Percentiles rank a stretch among this genome's conserved stretches.
Conservation (phyloP, 1,139 yeast species). For the Pichia sp. region DNA sequence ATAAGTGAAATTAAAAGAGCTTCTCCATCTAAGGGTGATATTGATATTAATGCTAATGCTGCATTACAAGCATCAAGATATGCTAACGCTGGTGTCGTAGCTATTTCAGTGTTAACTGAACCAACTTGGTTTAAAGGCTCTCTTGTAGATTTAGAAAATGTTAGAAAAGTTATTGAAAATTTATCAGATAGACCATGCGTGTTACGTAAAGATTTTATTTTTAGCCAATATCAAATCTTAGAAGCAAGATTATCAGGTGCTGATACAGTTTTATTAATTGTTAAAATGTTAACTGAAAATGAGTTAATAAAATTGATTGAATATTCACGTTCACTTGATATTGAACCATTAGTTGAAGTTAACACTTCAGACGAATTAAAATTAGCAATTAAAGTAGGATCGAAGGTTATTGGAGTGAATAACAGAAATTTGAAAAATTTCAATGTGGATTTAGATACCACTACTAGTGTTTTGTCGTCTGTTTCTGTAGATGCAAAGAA, state of each 20-base stretch:
- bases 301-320: slow-evolving; percentile 55
- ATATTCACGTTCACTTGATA: slow-evolving; percentile 67
- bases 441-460: slow-evolving; percentile 78
- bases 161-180: slow-evolving; percentile 46
- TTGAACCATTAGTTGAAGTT: slow-evolving; percentile 97
- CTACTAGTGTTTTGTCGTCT: slow-evolving; percentile 56
- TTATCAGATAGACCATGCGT: slow-evolving; percentile 64
- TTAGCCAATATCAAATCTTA: slow-evolving; percentile 79
- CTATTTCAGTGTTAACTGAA: slow-evolving; percentile 90
- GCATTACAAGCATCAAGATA: slow-evolving; percentile 73
- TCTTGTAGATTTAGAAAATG: slow-evolving; percentile 70
- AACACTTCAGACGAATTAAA: slow-evolving; percentile 67
- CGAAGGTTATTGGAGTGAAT: slow-evolving; percentile 88
- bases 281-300: slow-evolving; percentile 72
- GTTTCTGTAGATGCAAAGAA: slow-evolving; percentile 40
- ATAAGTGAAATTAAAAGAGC: slow-evolving; percentile 94
- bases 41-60: slow-evolving; percentile 73
- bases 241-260: slow-evolving; percentile 96
- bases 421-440: slow-evolving; percentile 91
- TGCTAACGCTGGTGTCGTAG: slow-evolving; percentile 77
- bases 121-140: slow-evolving; percentile 97
- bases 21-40: slow-evolving; percentile 95
- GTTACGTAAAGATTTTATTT: slow-evolving; percentile 85
- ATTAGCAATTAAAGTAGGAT: slow-evolving; percentile 60
- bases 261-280: slow-evolving; percentile 84